Evolutionary conservation across 176 grass and related monocot species (phyloP).

Genomic region (Ensete ventricosum): DNA sequence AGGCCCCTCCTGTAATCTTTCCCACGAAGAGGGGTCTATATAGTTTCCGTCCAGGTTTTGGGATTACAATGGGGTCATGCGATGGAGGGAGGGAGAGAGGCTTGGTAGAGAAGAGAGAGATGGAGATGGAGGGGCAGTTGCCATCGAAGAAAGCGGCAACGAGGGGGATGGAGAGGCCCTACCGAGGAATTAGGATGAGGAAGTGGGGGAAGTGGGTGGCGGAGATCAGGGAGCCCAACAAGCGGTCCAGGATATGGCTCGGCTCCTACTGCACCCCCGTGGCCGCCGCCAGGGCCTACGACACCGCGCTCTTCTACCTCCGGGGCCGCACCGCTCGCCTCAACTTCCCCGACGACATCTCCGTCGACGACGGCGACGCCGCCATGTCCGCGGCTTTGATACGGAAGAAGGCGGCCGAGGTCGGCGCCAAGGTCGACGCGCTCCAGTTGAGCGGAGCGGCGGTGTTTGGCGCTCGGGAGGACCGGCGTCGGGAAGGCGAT

Average conservation of each 20-base stretch:
- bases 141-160: background rate
- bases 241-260: constrained; percentile 88
- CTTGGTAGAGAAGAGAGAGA: background rate
- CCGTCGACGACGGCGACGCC: constrained; percentile 9
- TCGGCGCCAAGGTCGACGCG: constrained; percentile 76
- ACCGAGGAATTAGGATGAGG: constrained; percentile 75
- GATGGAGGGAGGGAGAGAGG: too few relatives aligned
- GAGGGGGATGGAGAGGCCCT: constrained; percentile 26
- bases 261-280: constrained; percentile 73
- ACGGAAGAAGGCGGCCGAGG: constrained; percentile 91
- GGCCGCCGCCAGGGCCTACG: constrained; percentile 82
- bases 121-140: background rate
- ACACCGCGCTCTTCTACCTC: constrained; percentile 86
- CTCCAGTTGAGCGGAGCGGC: constrained; percentile 33
- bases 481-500: constrained; percentile 1
- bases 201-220: constrained; percentile 99
- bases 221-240: constrained; percentile 95
- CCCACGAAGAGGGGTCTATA: too few relatives aligned
- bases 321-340: constrained; percentile 60
- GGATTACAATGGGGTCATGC: too few relatives aligned
- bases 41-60: too few relatives aligned
- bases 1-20: too few relatives aligned
- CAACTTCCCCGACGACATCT: constrained; percentile 95
- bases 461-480: background rate
- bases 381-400: constrained; percentile 64